Evolutionary conservation across 352 stramenopile genomes (phyloP), one percentile per base, ranked within the genome.

Genomic region (Phytophthora multivora): DNA sequence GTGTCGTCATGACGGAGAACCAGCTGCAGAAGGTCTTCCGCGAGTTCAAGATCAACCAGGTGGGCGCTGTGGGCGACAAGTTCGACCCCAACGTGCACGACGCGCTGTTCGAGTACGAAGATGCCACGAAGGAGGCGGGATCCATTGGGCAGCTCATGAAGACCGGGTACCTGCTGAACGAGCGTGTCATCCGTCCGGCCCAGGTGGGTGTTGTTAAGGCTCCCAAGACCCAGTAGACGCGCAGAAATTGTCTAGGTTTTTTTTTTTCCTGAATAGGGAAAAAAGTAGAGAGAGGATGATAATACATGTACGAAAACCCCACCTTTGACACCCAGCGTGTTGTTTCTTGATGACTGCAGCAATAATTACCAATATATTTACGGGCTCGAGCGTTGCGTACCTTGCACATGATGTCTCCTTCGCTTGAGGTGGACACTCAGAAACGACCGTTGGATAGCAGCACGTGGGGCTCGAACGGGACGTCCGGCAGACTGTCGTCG

Each of bases 11-110:
- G 95, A 99, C 97, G 25, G 90, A 98, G 55, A 79, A 75, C 40
- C 90, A 98, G 63, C 69, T 99, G 49, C 83, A 92, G 51, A 99
- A 99, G 84, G 95, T 98, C n/a, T 98, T 99, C 67, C 69, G 78
- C 36, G 86, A 93, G 61, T 94, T 91, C 59, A 91, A 92, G 54
- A 92, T 99, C 54, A 74, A 85, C 23, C 90, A 95, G 51, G 98
- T 97, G 67, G 97, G 97, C 28, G 80, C 77, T 38, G 77, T 92
- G 30, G 97, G 96, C 39, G 97, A 99, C 69, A 95, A 92, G 70
- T 99, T 99, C 69, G 96, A 99, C 89, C 97, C 97, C 33, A 98
- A 98, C 63, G 70, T 98, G 66, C 97, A 99, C 77, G 97, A 99
- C 58, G 97, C 97, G 26, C 80, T 99, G 35, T 99, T 99, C 74